Percentiles rank a stretch among this genome's conserved stretches.
Evolutionary conservation across 202 grass and related monocot genomes (phyloP).

Genomic region (Eragrostis tef): DNA sequence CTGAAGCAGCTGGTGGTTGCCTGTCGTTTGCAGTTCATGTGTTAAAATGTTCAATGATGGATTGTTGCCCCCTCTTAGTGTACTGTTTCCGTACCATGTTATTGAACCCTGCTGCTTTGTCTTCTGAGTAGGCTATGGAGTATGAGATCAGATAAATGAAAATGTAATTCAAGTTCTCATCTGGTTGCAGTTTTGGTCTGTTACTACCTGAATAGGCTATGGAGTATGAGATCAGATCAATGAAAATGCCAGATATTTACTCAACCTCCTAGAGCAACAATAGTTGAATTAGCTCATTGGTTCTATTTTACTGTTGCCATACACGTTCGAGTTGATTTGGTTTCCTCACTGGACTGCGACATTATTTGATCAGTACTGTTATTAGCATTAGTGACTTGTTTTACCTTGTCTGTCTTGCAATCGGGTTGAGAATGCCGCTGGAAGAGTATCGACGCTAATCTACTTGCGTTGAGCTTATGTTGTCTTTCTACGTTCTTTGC

Average conservation of each 20-base stretch:
- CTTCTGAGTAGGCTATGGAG: slow-evolving; percentile 22
- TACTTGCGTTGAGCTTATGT: neutral
- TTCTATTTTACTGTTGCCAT: neutral
- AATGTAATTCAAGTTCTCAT: slow-evolving; percentile 33
- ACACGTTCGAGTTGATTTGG: neutral
- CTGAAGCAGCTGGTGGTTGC: slow-evolving; percentile 32
- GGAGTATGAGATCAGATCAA: too few relatives aligned
- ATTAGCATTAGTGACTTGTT: neutral
- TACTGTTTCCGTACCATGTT: slow-evolving; percentile 41
- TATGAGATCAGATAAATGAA: slow-evolving; percentile 14
- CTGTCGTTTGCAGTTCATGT: neutral
- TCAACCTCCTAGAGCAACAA: neutral
- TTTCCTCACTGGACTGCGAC: neutral
- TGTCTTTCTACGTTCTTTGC: neutral
- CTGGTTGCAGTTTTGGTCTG: slow-evolving; percentile 42
- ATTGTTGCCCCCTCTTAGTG: slow-evolving; percentile 23
- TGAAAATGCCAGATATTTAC: too few relatives aligned
- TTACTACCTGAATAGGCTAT: slow-evolving; percentile 28
- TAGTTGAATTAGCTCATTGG: neutral
- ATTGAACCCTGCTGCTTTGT: slow-evolving; percentile 40
- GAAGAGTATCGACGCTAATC: neutral
- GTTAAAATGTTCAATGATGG: slow-evolving; percentile 2
- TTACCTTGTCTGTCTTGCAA: neutral
- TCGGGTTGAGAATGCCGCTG: neutral
- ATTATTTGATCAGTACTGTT: neutral